phyloP scores from a whole-genome alignment of 176 grass and related monocot species.

The Rhynchospora tenuis region DNA sequence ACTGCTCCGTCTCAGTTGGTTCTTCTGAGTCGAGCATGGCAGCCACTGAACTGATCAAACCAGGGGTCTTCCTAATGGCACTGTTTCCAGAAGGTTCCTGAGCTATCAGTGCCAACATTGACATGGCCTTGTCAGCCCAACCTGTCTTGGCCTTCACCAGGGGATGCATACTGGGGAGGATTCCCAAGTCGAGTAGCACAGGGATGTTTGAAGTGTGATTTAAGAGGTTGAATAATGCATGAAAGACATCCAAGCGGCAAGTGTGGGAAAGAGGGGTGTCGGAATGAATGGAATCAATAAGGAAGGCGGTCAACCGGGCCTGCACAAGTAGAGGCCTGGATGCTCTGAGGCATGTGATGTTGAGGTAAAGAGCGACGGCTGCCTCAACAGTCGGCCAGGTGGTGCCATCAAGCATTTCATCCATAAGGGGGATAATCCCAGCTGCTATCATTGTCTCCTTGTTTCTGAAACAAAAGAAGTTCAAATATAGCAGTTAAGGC shows the following conservation, averaged over 20 bases:
- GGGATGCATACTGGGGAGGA: constrained; percentile 35
- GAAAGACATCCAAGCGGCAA: constrained; percentile 45
- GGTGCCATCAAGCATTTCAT: constrained; percentile 55
- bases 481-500: not conserved
- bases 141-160: constrained; percentile 20
- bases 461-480: constrained; percentile 39
- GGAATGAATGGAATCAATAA: constrained; percentile 27
- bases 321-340: constrained; percentile 51
- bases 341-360: constrained; percentile 58
- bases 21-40: constrained; percentile 45
- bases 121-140: constrained; percentile 58
- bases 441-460: constrained; percentile 51
- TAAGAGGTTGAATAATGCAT: constrained; percentile 69
- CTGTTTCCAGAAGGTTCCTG: constrained; percentile 29
- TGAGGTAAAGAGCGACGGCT: constrained; percentile 68
- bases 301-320: constrained; percentile 38
- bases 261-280: constrained; percentile 21
- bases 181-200: constrained; percentile 33
- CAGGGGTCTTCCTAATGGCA: constrained; percentile 34
- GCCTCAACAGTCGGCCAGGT: constrained; percentile 37
- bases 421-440: constrained; percentile 52
- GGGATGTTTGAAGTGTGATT: constrained; percentile 42
- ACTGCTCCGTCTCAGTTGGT: constrained; percentile 53
- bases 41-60: constrained; percentile 42
- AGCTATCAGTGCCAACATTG: constrained; percentile 51